Conservation (phyloP, 805 yeast species). For the Metschnikowia cerradonensis region DNA sequence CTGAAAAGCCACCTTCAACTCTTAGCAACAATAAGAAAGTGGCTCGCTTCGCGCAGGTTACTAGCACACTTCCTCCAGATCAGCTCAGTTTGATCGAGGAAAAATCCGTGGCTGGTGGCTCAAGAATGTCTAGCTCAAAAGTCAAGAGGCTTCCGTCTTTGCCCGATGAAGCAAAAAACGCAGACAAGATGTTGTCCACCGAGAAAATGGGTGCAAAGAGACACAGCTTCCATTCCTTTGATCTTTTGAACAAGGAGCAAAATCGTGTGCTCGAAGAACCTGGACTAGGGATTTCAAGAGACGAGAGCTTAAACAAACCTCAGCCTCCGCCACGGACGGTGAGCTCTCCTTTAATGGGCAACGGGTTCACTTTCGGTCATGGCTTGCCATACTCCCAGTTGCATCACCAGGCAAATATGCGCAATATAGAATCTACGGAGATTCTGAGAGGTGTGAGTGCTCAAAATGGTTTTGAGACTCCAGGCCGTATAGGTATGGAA, state of each 20-base stretch:
- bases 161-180: background rate
- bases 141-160: constrained; percentile 8
- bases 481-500: background rate
- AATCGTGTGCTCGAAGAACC: no score
- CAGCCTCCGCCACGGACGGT: background rate
- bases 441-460: background rate
- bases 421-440: background rate
- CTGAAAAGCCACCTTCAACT: constrained; percentile 26
- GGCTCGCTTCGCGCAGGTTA: constrained; percentile 20
- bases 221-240: background rate
- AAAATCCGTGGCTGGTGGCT: constrained; percentile 24
- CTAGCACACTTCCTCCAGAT: constrained; percentile 24
- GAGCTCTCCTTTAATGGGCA: background rate
- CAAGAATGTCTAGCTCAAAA: constrained; percentile 31
- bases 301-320: background rate
- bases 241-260: background rate
- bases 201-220: background rate
- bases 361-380: background rate
- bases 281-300: background rate
- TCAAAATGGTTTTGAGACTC: background rate
- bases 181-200: background rate
- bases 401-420: no score
- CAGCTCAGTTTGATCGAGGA: constrained; percentile 44
- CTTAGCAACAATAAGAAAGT: constrained; percentile 24
- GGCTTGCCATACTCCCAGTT: background rate